phyloP scores from a whole-genome alignment of 1,139 yeast genomes.

The Blastobotrys indianensis region DNA sequence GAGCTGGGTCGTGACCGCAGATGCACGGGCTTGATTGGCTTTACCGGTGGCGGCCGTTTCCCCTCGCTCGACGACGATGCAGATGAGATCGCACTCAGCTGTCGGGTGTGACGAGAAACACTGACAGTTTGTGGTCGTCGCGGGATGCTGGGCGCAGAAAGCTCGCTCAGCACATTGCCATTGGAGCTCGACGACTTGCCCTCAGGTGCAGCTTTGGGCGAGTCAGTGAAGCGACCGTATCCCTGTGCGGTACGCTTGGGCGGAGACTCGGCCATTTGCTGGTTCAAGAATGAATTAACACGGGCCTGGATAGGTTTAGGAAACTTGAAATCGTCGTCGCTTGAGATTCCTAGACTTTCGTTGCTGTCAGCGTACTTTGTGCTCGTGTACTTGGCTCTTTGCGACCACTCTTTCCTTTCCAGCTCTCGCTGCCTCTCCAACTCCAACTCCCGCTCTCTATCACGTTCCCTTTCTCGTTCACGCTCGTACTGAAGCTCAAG shows the following conservation, averaged over 20 bases:
- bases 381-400: too few species aligned
- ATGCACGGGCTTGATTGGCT: slow-evolving; percentile 13
- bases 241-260: slow-evolving; percentile 62
- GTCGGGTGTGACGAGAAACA: slow-evolving; percentile 19
- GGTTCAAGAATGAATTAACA: slow-evolving; percentile 53
- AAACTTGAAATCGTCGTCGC: slow-evolving; percentile 13
- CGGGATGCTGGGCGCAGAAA: too few species aligned
- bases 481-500: too few species aligned
- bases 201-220: too few species aligned
- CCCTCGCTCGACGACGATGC: slow-evolving; percentile 19
- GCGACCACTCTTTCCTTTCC: too few species aligned
- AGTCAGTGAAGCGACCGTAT: slow-evolving; percentile 65
- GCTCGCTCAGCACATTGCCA: too few species aligned
- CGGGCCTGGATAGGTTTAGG: slow-evolving; percentile 48
- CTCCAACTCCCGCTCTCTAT: too few species aligned
- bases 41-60: slow-evolving; percentile 11
- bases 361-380: too few species aligned
- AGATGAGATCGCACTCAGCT: slow-evolving; percentile 23
- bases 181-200: too few species aligned
- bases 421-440: too few species aligned
- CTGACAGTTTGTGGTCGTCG: slow-evolving; percentile 2
- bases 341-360: too few species aligned
- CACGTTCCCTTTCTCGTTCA: too few species aligned
- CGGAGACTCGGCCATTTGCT: slow-evolving; percentile 37
- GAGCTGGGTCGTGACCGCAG: slow-evolving; percentile 11